Base-by-base conservation (phyloP, 208 protist species). In the Balamuthia mandrillaris region DNA sequence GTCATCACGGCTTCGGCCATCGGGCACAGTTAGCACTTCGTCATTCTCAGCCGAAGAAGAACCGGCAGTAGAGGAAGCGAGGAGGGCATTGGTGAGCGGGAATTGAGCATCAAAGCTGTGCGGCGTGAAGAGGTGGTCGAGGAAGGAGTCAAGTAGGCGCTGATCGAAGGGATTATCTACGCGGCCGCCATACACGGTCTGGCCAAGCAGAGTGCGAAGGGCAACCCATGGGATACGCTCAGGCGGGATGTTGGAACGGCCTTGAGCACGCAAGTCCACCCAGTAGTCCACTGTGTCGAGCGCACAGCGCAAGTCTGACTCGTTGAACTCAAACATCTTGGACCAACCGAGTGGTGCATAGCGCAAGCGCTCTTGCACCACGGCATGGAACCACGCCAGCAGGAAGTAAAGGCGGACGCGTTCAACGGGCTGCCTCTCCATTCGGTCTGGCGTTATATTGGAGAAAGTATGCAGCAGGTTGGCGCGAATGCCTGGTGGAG, bases 291-390 rank as follows among this genome's bases (percentile, higher is more conserved):
- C 89, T 7, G 95, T 93, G 39, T 96, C 92, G 14, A 98, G 61
- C 7, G 97, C 95, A 49, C 94, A 95, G 44, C 93, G 90, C 51
- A 98, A 95, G 90, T 99, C 98, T 14, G 94, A 94, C 47, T 99
- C 97, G 74, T 93, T 98, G 91, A 99, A 99, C 91, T 99, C 98
- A 92, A 99, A 99, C 5, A 68, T 70, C 91, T 98, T 97, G 31
- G 93, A 95, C 98, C 98, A 99, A 45, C 98, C 98, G 7, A 98
- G 81, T 24, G 98, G 98, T 77, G 95, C 89, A 87, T 99, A 99
- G 47, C 94, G 87, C 21, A 98, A 83, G 70, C 98, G 93, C 90
- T 99, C 97, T 86, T 97, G 94, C 44, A 98, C 92, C n/a, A 98
- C 88, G 9, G 97, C 94, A 68, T 96, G 94, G 68, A 92, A 88